Evolutionary conservation across 2,329 filamentous ascomycete genomes (phyloP), one percentile per base, ranked within the genome.

Genomic region (Diplodia sapinea): DNA sequence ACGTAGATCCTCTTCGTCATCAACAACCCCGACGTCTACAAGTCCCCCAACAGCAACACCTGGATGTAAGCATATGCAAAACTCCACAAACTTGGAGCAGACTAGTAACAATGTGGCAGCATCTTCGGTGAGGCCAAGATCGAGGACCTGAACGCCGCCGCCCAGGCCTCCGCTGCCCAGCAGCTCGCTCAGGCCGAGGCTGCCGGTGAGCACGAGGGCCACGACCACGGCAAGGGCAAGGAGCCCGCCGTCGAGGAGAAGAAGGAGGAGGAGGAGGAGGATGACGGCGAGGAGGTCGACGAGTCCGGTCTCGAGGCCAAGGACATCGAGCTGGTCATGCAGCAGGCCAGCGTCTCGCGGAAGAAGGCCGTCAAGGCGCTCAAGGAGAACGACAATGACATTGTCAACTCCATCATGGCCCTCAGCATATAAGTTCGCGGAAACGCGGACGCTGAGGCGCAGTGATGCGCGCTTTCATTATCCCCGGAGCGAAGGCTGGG

Each of bases 71-170:
- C 54, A 43, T 50, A 59, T 31, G 36, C n/a, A 36, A 26, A 26
- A 36, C 29, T 66, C 47, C 63, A 52, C 64, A 67, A 6, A 9
- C 36, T 40, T 15, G 26, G 47, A 33, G 51, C 59, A 50, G 59
- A 40, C 57, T 70, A 68, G 70, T 78, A 68, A 75, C 73, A 71
- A 69, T 69, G 63, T 52, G 70, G 68, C 75, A 97, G 94, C 84
- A 96, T 98, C 83, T 99, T 99, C 81, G 95, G 95, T 82, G 96
- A 99, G 88, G 95, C 96, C 80, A 99, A 99, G 92, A 98, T 99
- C 74, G 95, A 99, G 89, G 96, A 99, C 84, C 88, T 98, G 78
- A 99, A 98, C 90, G 96, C 95, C 77, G 92, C 94, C 80, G 94
- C 94, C 77, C 95, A 98, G 86, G 92, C 94, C 77, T 93, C 92